Conservation (phyloP, 495 filamentous ascomycete genomes). For the Pseudoneurospora amorphoporcata region DNA sequence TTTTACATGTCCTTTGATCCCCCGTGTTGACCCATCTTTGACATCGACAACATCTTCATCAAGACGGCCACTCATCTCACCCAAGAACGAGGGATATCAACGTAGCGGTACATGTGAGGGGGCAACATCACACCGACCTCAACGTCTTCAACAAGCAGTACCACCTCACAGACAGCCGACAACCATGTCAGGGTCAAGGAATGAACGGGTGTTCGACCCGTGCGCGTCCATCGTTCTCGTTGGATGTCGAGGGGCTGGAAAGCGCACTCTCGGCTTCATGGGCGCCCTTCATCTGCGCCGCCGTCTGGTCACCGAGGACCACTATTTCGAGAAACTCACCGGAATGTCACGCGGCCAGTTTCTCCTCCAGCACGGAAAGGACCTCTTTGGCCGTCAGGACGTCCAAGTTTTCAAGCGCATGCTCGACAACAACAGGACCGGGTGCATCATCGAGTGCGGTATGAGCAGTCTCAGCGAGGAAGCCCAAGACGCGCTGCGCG, state of each 20-base stretch:
- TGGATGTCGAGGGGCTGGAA: slow-evolving; percentile 65
- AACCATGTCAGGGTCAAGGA: slow-evolving; percentile 22
- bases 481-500: slow-evolving; percentile 49
- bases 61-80: not conserved
- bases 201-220: slow-evolving; percentile 41
- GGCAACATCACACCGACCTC: not conserved
- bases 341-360: slow-evolving; percentile 52
- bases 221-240: slow-evolving; percentile 65
- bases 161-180: not conserved
- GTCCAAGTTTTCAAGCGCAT: slow-evolving; percentile 53
- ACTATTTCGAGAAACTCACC: slow-evolving; percentile 56
- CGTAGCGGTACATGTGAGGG: not conserved
- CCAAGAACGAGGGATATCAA: not conserved
- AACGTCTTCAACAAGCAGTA: not conserved
- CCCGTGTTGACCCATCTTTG: not conserved
- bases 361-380: slow-evolving; percentile 47
- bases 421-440: slow-evolving; percentile 50
- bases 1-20: not conserved
- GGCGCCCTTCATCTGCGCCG: slow-evolving; percentile 61
- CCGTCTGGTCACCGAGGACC: slow-evolving; percentile 61
- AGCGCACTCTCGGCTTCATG: slow-evolving; percentile 67
- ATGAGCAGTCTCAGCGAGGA: slow-evolving; percentile 41
- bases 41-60: not conserved
- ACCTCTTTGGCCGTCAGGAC: slow-evolving; percentile 51
- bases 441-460: slow-evolving; percentile 64